Evolutionary conservation across 805 yeast species (phyloP).

Genomic region (Grigorovia transvaalensis): DNA sequence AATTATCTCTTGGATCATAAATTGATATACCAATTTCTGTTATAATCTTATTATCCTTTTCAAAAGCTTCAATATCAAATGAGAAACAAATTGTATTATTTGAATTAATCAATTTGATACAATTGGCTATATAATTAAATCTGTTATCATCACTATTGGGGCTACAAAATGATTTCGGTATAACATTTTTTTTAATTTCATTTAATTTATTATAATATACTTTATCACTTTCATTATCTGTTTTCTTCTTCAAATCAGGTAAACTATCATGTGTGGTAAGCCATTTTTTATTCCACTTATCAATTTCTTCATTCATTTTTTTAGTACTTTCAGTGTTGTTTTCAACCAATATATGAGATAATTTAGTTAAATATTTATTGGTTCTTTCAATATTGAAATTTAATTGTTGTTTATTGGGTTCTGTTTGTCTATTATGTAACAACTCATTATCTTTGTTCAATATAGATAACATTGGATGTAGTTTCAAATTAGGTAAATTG

Average conservation of each 20-base stretch:
- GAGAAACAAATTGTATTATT: slow-evolving; percentile 32
- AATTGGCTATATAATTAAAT: slow-evolving; percentile 13
- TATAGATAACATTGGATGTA: background rate
- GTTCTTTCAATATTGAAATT: background rate
- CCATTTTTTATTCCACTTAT: background rate
- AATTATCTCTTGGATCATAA: slow-evolving; percentile 43
- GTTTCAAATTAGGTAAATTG: background rate
- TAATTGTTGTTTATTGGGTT: background rate
- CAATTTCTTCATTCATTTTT: background rate
- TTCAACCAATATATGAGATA: background rate
- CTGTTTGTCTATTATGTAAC: background rate
- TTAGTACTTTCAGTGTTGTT: background rate
- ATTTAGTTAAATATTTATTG: background rate
- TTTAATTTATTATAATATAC: slow-evolving; percentile 1
- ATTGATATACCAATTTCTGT: slow-evolving; percentile 52
- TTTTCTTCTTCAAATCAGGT: background rate
- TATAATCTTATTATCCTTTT: slow-evolving; percentile 31
- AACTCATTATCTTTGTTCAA: background rate
- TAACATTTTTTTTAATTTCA: slow-evolving; percentile 12
- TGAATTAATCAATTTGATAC: slow-evolving; percentile 14
- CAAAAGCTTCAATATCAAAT: slow-evolving; percentile 51
- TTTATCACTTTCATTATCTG: background rate
- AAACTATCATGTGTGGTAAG: background rate
- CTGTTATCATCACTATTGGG: slow-evolving; percentile 14
- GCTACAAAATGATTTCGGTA: slow-evolving; percentile 15